phyloP scores from a whole-genome alignment of 1,284 basidiomycete species.

The Leccinum ponderosum region DNA sequence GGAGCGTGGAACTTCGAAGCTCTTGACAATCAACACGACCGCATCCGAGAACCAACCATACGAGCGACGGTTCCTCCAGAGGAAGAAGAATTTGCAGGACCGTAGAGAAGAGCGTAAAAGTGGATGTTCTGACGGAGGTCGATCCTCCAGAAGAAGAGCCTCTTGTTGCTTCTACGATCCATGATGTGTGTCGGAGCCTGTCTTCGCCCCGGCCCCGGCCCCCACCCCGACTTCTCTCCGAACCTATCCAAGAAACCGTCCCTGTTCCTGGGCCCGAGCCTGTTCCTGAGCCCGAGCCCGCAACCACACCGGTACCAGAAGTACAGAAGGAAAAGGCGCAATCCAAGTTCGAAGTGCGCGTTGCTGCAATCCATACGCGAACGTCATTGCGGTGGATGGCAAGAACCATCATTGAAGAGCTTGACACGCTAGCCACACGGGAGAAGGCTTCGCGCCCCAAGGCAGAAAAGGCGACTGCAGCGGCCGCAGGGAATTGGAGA shows the following conservation, averaged over 20 bases:
- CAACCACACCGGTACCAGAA: too few relatives aligned
- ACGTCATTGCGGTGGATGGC: constrained; percentile 30
- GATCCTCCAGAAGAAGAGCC: constrained; percentile 14
- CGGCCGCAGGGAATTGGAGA: constrained; percentile 4
- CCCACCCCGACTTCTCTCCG: background rate
- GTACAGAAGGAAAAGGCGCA: too few relatives aligned
- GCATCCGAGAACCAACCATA: constrained; percentile 51
- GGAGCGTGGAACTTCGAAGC: constrained; percentile 47
- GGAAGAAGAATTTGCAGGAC: constrained; percentile 16
- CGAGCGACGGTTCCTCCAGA: constrained; percentile 17
- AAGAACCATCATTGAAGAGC: constrained; percentile 58
- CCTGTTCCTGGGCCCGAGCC: background rate
- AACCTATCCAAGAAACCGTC: background rate
- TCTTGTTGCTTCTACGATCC: background rate
- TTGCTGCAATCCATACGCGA: constrained; percentile 20
- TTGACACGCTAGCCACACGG: constrained; percentile 66
- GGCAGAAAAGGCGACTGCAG: constrained; percentile 25
- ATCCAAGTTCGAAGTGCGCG: too few relatives aligned
- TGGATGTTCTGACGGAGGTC: constrained; percentile 19
- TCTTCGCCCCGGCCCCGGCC: too few relatives aligned
- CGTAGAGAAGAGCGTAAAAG: background rate
- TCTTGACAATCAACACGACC: constrained; percentile 52
- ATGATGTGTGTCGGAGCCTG: background rate
- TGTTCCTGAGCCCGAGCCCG: too few relatives aligned
- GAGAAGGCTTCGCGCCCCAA: constrained; percentile 46